These are phyloP conservation scores for Candida bentonensis DNA, from an alignment of 805 yeast species.

Conservation along the genomic window DNA sequence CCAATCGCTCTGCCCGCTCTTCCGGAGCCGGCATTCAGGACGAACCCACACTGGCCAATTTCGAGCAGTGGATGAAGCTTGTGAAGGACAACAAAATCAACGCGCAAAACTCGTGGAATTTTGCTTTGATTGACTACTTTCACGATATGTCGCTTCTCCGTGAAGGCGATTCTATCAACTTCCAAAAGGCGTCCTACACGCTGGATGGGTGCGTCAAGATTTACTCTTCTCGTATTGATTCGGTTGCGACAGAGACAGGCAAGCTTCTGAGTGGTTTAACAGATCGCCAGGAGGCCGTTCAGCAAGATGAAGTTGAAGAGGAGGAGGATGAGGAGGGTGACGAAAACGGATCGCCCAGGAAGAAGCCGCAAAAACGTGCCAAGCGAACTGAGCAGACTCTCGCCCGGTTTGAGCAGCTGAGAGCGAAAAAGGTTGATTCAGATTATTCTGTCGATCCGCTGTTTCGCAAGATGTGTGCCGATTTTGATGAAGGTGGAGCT, in stretches of 20 bases:
- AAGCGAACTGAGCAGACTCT: constrained; percentile 18
- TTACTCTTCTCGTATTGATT: constrained; percentile 80
- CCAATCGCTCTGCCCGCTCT: background rate
- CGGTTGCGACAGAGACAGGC: constrained; percentile 85
- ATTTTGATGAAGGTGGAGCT: constrained; percentile 31
- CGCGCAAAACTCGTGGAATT: constrained; percentile 75
- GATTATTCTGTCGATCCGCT: constrained; percentile 28
- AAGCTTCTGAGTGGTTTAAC: constrained; percentile 66
- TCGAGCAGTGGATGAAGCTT: constrained; percentile 70
- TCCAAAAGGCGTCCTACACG: constrained; percentile 83
- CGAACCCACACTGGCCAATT: constrained; percentile 24
- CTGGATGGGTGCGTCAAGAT: constrained; percentile 91
- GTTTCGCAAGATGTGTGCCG: constrained; percentile 29
- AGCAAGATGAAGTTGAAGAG: constrained; percentile 14
- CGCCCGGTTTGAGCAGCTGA: constrained; percentile 18
- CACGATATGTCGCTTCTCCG: constrained; percentile 63
- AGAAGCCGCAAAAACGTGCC: constrained; percentile 8
- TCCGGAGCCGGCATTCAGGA: background rate
- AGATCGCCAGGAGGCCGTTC: constrained; percentile 12
- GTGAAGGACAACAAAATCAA: constrained; percentile 79
- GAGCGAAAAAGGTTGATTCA: constrained; percentile 21
- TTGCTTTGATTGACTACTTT: constrained; percentile 83
- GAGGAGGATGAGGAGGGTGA: constrained; percentile 35
- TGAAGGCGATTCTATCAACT: constrained; percentile 70
- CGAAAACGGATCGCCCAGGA: constrained; percentile 10